Evolutionary conservation across 352 stramenopile species (phyloP).

Genomic region (Phytophthora idaei): DNA sequence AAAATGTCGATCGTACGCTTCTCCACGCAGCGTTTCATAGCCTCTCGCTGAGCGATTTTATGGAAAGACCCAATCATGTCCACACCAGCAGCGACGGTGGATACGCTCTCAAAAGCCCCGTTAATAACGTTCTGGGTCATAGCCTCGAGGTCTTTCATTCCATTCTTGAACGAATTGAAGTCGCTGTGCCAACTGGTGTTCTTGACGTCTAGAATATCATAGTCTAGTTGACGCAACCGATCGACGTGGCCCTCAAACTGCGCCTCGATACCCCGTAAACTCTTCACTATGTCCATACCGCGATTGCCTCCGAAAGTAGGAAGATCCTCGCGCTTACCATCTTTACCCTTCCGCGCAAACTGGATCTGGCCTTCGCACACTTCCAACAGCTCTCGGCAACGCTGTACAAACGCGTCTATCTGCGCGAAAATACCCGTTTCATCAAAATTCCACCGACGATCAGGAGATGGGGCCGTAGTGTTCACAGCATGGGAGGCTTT

Average conservation of each 20-base stretch:
- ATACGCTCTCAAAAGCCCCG: conserved; percentile 92
- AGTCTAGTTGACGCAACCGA: conserved; percentile 89
- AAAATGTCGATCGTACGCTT: conserved; percentile 95
- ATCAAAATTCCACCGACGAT: conserved; percentile 92
- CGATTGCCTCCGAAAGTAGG: conserved; percentile 93
- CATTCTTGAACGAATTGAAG: conserved; percentile 96
- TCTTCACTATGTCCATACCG: conserved; percentile 93
- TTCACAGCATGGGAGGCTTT: conserved; percentile 71
- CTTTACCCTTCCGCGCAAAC: conserved; percentile 90
- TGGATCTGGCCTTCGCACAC: conserved; percentile 96
- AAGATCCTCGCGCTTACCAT: conserved; percentile 62
- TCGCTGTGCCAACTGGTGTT: conserved; percentile 95
- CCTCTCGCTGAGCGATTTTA: conserved; percentile 91
- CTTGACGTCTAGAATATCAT: conserved; percentile 96
- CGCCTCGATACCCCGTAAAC: conserved; percentile 91
- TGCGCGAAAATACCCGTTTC: conserved; percentile 95
- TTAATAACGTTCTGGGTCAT: conserved; percentile 98
- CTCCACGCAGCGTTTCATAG: conserved; percentile 94
- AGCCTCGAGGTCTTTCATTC: conserved; percentile 95
- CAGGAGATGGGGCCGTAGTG: conserved; percentile 40
- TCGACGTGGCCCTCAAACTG: conserved; percentile 93
- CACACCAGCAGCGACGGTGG: conserved; percentile 87
- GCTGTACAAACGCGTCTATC: conserved; percentile 96
- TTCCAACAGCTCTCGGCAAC: conserved; percentile 94
- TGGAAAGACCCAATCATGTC: conserved; percentile 94